Evolutionary conservation across 139 green algal species (phyloP), one percentile per base, ranked within the genome.

Genomic region (Chlorella sp.): DNA sequence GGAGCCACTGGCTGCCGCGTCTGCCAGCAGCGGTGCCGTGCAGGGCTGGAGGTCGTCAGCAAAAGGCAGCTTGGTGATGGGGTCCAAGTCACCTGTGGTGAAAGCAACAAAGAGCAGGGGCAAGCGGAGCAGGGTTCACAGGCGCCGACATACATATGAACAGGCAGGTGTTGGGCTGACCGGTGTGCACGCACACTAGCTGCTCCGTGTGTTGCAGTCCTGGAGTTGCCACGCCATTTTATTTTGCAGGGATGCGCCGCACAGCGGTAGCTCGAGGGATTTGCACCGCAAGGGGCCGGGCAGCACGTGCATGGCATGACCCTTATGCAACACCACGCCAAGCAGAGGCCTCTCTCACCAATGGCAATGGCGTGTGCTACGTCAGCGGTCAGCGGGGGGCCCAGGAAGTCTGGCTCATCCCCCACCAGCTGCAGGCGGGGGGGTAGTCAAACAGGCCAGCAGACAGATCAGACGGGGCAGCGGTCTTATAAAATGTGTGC

Each of bases 321-420:
- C 77, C 24, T 36, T 26, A 82, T n/a, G 15, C 30, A 37, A 64
- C 9, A 14, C 42, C 61, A 82, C 22, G 48, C 48, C 5, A 57
- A 16, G 7, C 48, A 57, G 48, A 57, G 48, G 5, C 48, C 48
- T 57, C 48, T 57, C 48, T 57, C 61, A 94, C 96, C 97, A 42
- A 88, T 81, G 5, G 97, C 97, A 36, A 99, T 94, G 36, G 86
- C 89, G 3, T 83, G 82, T 12, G 95, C 97, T 11, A 97, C 21
- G 0, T 93, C 85, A 3, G 91, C 80, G 2, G 90, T 76, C 86
- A 98, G 89, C 30, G 90, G 61, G 18, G 96, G 95, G 15, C 97
- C 97, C 87, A 99, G 89, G 86, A 99, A 99, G 61, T 91, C 88
- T 78, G 96, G 86, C 53, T 91, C 91, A 1, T 86, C 92, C 21